phyloP scores from a whole-genome alignment of 768 basidiomycete species.

The Dentipellis sp. region DNA sequence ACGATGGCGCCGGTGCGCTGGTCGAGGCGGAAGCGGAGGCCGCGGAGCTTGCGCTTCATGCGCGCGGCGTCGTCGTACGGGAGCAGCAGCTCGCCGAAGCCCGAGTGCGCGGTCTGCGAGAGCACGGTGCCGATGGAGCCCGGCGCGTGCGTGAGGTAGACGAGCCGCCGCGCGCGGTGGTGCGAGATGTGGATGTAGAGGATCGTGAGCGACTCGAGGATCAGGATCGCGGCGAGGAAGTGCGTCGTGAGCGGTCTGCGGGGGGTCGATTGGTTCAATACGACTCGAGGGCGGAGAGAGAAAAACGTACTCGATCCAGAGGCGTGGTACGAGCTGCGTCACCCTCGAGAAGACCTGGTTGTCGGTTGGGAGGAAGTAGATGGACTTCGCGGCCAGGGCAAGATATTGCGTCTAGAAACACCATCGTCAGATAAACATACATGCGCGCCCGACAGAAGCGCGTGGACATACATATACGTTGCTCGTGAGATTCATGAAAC shows the following conservation, averaged over 20 bases:
- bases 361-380: slow-evolving; percentile 46
- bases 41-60: slow-evolving; percentile 2
- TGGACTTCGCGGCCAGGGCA: slow-evolving; percentile 42
- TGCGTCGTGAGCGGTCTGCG: slow-evolving; percentile 45
- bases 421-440: background rate
- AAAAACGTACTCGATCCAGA: slow-evolving; percentile 49
- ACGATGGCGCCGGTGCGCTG: slow-evolving; percentile 13
- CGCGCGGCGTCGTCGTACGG: slow-evolving; percentile 2
- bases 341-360: slow-evolving; percentile 29
- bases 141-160: slow-evolving; percentile 5
- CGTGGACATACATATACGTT: slow-evolving; percentile 38
- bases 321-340: slow-evolving; percentile 34
- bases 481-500: slow-evolving; percentile 43
- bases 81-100: slow-evolving; percentile 11
- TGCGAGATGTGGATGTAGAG: slow-evolving; percentile 39
- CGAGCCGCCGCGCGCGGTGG: background rate
- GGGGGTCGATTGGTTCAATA: background rate
- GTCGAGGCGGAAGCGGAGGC: slow-evolving; percentile 12
- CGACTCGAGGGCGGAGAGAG: background rate
- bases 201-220: slow-evolving; percentile 40
- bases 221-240: slow-evolving; percentile 36
- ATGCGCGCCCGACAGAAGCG: background rate
- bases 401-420: slow-evolving; percentile 45
- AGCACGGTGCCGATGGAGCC: slow-evolving; percentile 6
- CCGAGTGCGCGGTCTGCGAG: slow-evolving; percentile 11